Evolutionary conservation across 331 rosid genomes (phyloP).

Genomic region (Acacia pycnantha): DNA sequence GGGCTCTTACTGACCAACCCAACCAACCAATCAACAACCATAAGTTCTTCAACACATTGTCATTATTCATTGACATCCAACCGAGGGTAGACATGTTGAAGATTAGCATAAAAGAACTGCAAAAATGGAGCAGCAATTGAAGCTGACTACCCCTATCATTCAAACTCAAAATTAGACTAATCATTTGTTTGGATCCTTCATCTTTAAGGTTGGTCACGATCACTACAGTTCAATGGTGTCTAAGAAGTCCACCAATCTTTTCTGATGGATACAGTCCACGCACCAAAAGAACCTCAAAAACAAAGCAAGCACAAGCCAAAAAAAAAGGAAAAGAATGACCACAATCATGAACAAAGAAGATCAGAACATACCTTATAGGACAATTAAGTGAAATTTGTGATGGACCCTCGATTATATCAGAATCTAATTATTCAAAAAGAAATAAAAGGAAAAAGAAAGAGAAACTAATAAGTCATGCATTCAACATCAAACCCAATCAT

Average conservation of each 20-base stretch:
- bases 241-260: background rate
- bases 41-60: background rate
- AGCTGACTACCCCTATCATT: background rate
- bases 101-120: background rate
- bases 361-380: slow-evolving; percentile 83
- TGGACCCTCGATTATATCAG: slow-evolving; percentile 82
- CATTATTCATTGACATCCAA: slow-evolving; percentile 21
- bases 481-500: slow-evolving; percentile 1
- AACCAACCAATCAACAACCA: background rate
- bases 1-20: background rate
- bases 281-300: background rate
- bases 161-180: background rate
- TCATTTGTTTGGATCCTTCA: background rate
- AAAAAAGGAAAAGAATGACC: slow-evolving; percentile 17
- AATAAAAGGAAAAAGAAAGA: background rate
- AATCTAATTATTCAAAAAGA: slow-evolving; percentile 38
- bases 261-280: background rate
- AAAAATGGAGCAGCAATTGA: slow-evolving; percentile 5
- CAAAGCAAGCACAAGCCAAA: slow-evolving; percentile 19
- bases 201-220: background rate
- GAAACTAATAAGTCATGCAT: slow-evolving; percentile 1
- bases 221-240: background rate
- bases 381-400: slow-evolving; percentile 90
- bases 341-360: slow-evolving; percentile 26
- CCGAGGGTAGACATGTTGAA: slow-evolving; percentile 1